Percentiles rank a stretch among this genome's conserved stretches.
Conservation (phyloP, 176 grass and related monocot species). For the sorghum (Sorghum bicolor) region DNA sequence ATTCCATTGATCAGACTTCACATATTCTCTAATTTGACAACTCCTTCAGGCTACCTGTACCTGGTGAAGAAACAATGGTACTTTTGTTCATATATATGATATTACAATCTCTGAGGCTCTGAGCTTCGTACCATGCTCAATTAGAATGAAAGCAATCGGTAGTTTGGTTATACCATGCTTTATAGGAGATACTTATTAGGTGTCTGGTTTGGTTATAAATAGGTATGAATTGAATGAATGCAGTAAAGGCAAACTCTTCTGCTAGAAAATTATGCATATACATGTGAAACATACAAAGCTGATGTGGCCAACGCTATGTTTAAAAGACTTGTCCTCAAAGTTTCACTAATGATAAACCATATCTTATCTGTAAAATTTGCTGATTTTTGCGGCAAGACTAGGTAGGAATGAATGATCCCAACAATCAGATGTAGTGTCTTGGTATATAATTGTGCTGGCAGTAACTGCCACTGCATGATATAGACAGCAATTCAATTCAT, state of each 20-base stretch:
- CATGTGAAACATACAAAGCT: neutral
- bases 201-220: neutral
- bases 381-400: neutral
- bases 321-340: neutral
- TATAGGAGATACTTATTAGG: neutral
- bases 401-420: neutral
- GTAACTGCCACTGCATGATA: neutral
- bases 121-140: neutral
- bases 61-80: neutral
- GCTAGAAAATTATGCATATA: neutral
- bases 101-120: neutral
- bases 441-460: neutral
- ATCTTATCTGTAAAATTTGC: constrained; percentile 15
- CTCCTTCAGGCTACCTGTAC: neutral
- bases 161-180: neutral
- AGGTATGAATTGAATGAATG: neutral
- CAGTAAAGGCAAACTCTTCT: neutral
- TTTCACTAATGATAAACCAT: neutral
- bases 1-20: neutral
- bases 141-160: neutral
- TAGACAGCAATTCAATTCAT: neutral
- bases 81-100: neutral
- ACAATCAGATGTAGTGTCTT: neutral
- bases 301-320: neutral
- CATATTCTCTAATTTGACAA: neutral